These are phyloP conservation scores for Auxenochlorella protothecoides DNA, from an alignment of 139 green algal species.

Conservation along the genomic window DNA sequence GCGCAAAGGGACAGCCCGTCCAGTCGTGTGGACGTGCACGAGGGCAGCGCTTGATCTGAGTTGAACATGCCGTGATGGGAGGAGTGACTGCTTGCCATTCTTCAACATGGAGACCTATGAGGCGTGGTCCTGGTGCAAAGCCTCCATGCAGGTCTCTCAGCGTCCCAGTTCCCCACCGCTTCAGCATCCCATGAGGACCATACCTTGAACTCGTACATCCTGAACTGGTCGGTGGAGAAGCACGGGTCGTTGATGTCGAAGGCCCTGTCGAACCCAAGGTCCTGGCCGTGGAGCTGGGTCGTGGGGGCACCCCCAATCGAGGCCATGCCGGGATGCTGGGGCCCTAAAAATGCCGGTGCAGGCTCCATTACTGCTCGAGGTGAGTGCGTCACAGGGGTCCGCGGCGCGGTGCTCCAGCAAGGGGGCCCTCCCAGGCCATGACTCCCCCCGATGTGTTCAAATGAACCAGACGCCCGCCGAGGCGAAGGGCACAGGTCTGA, in stretches of 20 bases:
- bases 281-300: no score
- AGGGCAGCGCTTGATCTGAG: conserved; percentile 38
- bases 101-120: no score
- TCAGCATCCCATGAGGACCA: not conserved
- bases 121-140: no score
- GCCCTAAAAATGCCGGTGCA: not conserved
- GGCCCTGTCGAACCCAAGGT: not conserved
- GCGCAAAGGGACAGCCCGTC: conserved; percentile 28
- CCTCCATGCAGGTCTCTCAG: no score
- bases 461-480: no score
- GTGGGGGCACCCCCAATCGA: no score
- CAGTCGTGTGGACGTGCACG: conserved; percentile 54
- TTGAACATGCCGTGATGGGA: not conserved
- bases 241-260: conserved; percentile 17
- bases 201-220: conserved; percentile 37
- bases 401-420: not conserved
- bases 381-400: not conserved
- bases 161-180: no score
- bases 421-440: no score
- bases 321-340: not conserved
- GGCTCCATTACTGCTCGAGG: not conserved
- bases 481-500: no score
- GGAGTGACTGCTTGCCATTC: not conserved
- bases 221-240: conserved; percentile 27
- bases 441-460: no score